Evolutionary conservation across 2,329 filamentous ascomycete genomes (phyloP).

Genomic region (Triangularia verruculosa): DNA sequence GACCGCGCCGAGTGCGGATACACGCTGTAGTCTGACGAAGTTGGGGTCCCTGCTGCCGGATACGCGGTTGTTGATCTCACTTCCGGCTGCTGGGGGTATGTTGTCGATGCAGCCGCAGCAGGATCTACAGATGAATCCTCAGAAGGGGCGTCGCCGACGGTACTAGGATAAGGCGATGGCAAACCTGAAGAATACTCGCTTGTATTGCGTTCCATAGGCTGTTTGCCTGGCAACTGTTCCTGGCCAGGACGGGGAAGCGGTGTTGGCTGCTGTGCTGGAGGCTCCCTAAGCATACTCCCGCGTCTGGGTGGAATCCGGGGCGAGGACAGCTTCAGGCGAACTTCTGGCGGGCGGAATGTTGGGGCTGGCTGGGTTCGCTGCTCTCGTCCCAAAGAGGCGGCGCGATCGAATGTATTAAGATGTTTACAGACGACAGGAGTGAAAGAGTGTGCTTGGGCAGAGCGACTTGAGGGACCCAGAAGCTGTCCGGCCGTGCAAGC

Average conservation of each 20-base stretch:
- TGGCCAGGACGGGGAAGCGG: constrained; percentile 19
- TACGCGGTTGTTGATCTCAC: constrained; percentile 66
- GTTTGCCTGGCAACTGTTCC: constrained; percentile 19
- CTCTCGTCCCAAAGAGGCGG: neutral
- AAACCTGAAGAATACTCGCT: constrained; percentile 84
- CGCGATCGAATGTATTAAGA: neutral
- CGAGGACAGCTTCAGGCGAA: neutral
- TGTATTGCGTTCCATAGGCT: constrained; percentile 54
- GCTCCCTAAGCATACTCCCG: constrained; percentile 24
- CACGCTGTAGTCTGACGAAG: constrained; percentile 76
- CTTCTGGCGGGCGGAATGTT: neutral
- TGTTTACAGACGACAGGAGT: neutral
- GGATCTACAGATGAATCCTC: constrained; percentile 86
- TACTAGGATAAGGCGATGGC: constrained; percentile 67
- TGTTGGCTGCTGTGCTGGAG: constrained; percentile 17
- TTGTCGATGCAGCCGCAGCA: constrained; percentile 87
- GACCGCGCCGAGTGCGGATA: constrained; percentile 75
- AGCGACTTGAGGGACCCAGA: neutral
- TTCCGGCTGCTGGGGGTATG: constrained; percentile 82
- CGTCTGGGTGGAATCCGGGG: constrained; percentile 10
- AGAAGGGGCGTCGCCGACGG: constrained; percentile 70
- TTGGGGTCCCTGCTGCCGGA: constrained; percentile 76
- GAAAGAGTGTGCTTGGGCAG: neutral
- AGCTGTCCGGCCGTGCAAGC: neutral
- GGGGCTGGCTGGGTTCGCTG: neutral